Percentiles rank a stretch among this genome's conserved stretches.
These are phyloP conservation scores for Penicillium coprophilum DNA, from an alignment of 495 filamentous ascomycete genomes.

Conservation along the genomic window DNA sequence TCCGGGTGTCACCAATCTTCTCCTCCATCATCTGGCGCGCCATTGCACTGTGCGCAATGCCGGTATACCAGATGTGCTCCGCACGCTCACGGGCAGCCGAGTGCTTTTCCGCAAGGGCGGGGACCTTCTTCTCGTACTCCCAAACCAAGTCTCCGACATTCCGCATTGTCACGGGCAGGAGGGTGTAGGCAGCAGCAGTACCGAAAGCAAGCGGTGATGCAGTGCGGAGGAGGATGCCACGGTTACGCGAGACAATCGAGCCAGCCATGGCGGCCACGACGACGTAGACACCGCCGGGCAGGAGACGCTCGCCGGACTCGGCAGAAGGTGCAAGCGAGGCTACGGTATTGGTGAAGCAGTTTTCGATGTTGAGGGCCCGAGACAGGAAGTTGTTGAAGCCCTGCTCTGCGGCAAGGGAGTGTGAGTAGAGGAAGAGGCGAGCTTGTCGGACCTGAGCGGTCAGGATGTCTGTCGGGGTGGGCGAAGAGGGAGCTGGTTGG, in stretches of 20 bases:
- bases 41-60: slow-evolving; percentile 67
- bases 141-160: slow-evolving; percentile 83
- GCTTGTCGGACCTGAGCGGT: slow-evolving; percentile 76
- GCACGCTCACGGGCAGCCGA: slow-evolving; percentile 62
- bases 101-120: slow-evolving; percentile 76
- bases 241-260: slow-evolving; percentile 81
- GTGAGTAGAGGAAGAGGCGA: slow-evolving; percentile 76
- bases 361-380: slow-evolving; percentile 72
- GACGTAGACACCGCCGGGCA: slow-evolving; percentile 86
- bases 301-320: slow-evolving; percentile 76
- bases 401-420: slow-evolving; percentile 71
- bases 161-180: slow-evolving; percentile 74
- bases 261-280: slow-evolving; percentile 91
- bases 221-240: slow-evolving; percentile 74
- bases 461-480: slow-evolving; percentile 87
- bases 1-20: slow-evolving; percentile 67
- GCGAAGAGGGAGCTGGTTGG: slow-evolving; percentile 45
- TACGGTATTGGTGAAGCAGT: slow-evolving; percentile 74
- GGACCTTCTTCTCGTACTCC: slow-evolving; percentile 85
- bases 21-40: slow-evolving; percentile 72
- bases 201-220: slow-evolving; percentile 70
- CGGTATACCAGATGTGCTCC: slow-evolving; percentile 66
- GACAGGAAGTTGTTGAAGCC: slow-evolving; percentile 74
- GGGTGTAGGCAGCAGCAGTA: slow-evolving; percentile 68
- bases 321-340: slow-evolving; percentile 81